These are phyloP conservation scores for Coemansia sp. DNA, from an alignment of 192 early-diverging fungal genomes.

Conservation along the genomic window DNA sequence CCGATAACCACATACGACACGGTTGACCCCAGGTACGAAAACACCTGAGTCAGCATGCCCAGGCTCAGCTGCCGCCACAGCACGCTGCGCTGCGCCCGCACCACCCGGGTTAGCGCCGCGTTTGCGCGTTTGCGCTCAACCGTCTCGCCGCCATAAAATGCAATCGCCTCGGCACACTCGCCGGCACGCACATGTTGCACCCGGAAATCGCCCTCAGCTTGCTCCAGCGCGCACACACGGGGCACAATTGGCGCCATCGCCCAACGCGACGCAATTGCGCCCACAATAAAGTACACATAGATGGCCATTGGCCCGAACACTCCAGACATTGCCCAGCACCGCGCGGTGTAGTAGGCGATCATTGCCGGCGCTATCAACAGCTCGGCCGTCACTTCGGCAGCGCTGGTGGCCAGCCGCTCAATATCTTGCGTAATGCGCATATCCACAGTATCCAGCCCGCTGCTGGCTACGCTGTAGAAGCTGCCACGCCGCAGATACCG, in stretches of 20 bases:
- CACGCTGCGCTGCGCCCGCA: conserved; percentile 56
- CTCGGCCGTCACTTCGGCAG: conserved; percentile 55
- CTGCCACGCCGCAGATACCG: conserved; percentile 58
- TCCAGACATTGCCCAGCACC: conserved; percentile 65
- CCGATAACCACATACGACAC: conserved; percentile 78
- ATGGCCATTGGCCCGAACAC: conserved; percentile 65
- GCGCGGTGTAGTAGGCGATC: conserved; percentile 72
- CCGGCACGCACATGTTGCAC: conserved; percentile 69
- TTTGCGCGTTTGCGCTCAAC: conserved; percentile 59
- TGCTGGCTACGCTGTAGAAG: conserved; percentile 58
- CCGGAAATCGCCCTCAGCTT: conserved; percentile 77
- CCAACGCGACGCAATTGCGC: conserved; percentile 56
- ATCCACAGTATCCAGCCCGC: conserved; percentile 74
- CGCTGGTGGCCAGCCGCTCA: conserved; percentile 61
- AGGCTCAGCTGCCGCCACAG: conserved; percentile 52
- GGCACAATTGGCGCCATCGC: conserved; percentile 74
- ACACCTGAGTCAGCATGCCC: conserved; percentile 54
- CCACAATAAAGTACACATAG: conserved; percentile 67
- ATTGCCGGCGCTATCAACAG: conserved; percentile 70
- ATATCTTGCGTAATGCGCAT: conserved; percentile 89
- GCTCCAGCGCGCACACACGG: conserved; percentile 69
- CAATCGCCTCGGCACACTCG: conserved; percentile 73
- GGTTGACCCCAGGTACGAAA: conserved; percentile 74
- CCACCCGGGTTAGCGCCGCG: conserved; percentile 52
- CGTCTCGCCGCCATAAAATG: conserved; percentile 73